phyloP scores from a whole-genome alignment of 306 rosid species.

The Elaeagnus macrophylla region DNA sequence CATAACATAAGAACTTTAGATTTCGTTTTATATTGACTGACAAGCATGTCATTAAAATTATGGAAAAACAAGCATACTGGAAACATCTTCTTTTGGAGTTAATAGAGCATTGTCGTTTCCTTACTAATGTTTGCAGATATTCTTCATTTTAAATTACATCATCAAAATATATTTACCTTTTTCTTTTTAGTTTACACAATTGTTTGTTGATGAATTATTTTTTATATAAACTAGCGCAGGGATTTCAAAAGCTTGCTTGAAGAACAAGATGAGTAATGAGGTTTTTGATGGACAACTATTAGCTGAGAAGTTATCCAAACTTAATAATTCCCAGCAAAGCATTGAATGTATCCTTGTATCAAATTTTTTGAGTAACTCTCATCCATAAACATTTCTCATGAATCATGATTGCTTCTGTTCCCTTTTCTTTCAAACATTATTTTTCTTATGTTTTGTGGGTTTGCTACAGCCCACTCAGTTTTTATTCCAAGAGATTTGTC shows the following conservation, averaged over 20 bases:
- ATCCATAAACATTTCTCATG: conserved; percentile 7
- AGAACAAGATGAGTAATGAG: conserved; percentile 51
- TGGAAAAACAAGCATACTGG: too few relatives aligned
- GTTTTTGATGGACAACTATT: conserved; percentile 54
- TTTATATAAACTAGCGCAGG: conserved; percentile 12
- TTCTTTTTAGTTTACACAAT: not conserved
- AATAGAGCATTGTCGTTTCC: too few relatives aligned
- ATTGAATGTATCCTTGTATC: conserved; percentile 68
- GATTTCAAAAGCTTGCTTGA: conserved; percentile 17
- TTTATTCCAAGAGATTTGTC: too few relatives aligned
- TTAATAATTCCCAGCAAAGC: conserved; percentile 87
- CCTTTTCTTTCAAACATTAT: too few relatives aligned
- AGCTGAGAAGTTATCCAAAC: conserved; percentile 64
- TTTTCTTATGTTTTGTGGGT: too few relatives aligned
- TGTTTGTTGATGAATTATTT: not conserved
- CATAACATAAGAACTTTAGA: too few relatives aligned
- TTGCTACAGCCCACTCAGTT: too few relatives aligned
- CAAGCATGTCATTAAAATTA: too few relatives aligned
- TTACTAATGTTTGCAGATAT: not conserved
- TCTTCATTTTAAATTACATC: not conserved
- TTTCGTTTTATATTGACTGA: too few relatives aligned
- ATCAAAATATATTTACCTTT: not conserved
- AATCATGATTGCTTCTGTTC: too few relatives aligned
- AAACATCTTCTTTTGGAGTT: too few relatives aligned
- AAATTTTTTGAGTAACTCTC: conserved; percentile 2